phyloP scores from a whole-genome alignment of 768 basidiomycete genomes.

The Epithele typhae region DNA sequence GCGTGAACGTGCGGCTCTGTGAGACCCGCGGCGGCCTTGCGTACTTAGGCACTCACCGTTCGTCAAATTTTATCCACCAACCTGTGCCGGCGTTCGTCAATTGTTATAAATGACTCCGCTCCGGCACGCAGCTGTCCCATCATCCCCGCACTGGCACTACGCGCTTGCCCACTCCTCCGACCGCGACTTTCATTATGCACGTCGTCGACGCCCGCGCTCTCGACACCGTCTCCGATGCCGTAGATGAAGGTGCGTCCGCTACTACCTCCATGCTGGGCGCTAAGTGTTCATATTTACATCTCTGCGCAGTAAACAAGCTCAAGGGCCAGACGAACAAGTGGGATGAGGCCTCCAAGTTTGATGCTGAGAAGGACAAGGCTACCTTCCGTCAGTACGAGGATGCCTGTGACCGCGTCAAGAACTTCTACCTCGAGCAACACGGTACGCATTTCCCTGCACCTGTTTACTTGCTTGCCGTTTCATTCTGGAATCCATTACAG shows the following conservation, averaged over 20 bases:
- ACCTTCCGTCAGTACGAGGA: slow-evolving; percentile 69
- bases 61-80: too few species aligned
- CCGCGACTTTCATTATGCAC: neutral
- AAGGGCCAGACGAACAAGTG: slow-evolving; percentile 46
- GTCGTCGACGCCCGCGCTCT: slow-evolving; percentile 23
- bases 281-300: too few species aligned
- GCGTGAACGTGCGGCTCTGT: too few species aligned
- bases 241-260: slow-evolving; percentile 40
- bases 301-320: slow-evolving; percentile 56
- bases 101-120: too few species aligned
- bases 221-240: slow-evolving; percentile 43
- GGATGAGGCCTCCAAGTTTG: slow-evolving; percentile 56
- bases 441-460: slow-evolving; percentile 35
- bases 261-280: neutral
- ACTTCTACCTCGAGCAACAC: slow-evolving; percentile 76
- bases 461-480: neutral
- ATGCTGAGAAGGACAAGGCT: slow-evolving; percentile 59
- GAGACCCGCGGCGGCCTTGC: too few species aligned
- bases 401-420: slow-evolving; percentile 75
- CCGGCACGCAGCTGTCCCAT: too few species aligned
- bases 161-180: neutral
- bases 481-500: slow-evolving; percentile 31
- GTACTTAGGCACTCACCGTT: too few species aligned
- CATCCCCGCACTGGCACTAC: neutral
- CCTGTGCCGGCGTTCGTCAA: too few species aligned